Evolutionary conservation across 2,329 filamentous ascomycete species (phyloP).

Genomic region (Trichophyton schoenleinii): DNA sequence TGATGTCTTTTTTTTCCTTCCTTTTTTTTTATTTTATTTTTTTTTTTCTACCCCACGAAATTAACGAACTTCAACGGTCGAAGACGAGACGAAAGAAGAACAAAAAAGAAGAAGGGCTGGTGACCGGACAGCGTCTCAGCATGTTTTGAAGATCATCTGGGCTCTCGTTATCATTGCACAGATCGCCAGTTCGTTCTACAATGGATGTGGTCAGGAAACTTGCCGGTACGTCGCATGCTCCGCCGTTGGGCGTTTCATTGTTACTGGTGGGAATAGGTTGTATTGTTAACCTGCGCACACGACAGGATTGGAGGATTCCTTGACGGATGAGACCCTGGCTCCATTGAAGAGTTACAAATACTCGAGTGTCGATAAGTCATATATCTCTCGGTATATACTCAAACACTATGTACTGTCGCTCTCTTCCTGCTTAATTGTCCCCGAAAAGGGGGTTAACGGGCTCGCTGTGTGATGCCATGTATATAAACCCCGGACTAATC

Average conservation of each 20-base stretch:
- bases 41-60: not conserved
- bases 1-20: not conserved
- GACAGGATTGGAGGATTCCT: slow-evolving; percentile 32
- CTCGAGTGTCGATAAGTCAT: slow-evolving; percentile 90
- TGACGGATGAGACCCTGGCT: slow-evolving; percentile 80
- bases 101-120: not conserved
- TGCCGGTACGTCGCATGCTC: not conserved
- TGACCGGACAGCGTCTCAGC: not conserved
- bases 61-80: not conserved
- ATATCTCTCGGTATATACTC: slow-evolving; percentile 83
- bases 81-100: not conserved
- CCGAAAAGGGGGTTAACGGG: not conserved
- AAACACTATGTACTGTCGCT: slow-evolving; percentile 71
- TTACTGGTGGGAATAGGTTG: not conserved
- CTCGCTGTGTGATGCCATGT: not conserved
- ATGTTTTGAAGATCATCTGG: not conserved
- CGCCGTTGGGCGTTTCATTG: not conserved
- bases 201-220: not conserved
- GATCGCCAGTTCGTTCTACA: not conserved
- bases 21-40: not conserved
- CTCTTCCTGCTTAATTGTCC: not conserved
- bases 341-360: slow-evolving; percentile 97
- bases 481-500: slow-evolving; percentile 6
- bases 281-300: not conserved
- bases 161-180: not conserved